phyloP scores from a whole-genome alignment of 2,329 filamentous ascomycete genomes.

The Microascus cirrosus region DNA sequence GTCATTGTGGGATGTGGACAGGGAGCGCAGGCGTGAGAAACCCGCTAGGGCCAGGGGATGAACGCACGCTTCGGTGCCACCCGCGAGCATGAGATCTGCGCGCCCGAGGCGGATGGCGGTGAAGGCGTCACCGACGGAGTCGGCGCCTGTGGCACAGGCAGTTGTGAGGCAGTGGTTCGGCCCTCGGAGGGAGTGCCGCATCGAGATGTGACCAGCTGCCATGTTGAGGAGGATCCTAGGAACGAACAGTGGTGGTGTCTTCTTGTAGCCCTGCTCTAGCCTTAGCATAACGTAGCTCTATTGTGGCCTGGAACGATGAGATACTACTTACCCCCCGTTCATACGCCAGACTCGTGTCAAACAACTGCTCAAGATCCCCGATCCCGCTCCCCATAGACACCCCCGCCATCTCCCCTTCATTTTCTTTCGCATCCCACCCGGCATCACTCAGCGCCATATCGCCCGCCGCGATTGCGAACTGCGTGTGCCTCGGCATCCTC shows the following conservation, averaged over 20 bases:
- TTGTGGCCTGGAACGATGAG: not conserved
- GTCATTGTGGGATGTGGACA: constrained; percentile 73
- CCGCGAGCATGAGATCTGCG: constrained; percentile 92
- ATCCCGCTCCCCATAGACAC: constrained; percentile 94
- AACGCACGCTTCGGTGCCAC: constrained; percentile 88
- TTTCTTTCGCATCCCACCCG: constrained; percentile 59
- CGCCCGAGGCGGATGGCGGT: constrained; percentile 86
- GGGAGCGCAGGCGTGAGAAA: constrained; percentile 76
- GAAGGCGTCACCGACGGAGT: constrained; percentile 89
- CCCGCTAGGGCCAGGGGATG: constrained; percentile 88
- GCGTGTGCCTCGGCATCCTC: constrained; percentile 82
- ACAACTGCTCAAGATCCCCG: constrained; percentile 85
- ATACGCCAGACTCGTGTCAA: constrained; percentile 69
- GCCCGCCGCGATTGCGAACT: constrained; percentile 80
- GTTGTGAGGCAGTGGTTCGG: constrained; percentile 91
- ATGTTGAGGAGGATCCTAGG: constrained; percentile 90
- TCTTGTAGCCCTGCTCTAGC: constrained; percentile 64
- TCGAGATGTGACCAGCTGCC: constrained; percentile 87
- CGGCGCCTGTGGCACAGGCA: constrained; percentile 90
- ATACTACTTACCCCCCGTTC: constrained; percentile 50
- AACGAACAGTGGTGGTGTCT: constrained; percentile 87
- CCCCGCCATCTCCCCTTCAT: constrained; percentile 66
- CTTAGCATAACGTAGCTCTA: not conserved
- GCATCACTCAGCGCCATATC: constrained; percentile 81
- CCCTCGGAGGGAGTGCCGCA: constrained; percentile 80